Evolutionary conservation across 2,329 filamentous ascomycete genomes (phyloP).

Genomic region (Fusarium duplospermum): DNA sequence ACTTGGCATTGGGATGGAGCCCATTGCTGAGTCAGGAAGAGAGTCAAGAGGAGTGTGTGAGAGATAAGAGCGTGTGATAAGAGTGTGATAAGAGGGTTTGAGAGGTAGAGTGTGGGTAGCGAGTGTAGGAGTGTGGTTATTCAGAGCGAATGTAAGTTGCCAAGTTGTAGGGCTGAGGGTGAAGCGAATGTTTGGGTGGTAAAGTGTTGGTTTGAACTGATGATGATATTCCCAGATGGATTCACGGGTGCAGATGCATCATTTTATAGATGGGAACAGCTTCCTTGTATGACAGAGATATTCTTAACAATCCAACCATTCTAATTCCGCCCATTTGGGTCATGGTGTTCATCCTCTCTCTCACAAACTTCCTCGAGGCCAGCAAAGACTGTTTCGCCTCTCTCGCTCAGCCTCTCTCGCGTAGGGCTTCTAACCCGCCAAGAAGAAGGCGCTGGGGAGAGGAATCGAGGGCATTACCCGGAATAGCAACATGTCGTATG

Average conservation of each 20-base stretch:
- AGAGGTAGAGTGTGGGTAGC: not conserved
- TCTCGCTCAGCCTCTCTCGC: slow-evolving; percentile 29
- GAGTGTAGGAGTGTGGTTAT: not conserved
- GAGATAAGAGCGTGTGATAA: not conserved
- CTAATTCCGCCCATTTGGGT: not conserved
- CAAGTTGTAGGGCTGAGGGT: not conserved
- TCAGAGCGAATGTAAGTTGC: slow-evolving; percentile 16
- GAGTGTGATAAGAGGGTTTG: not conserved
- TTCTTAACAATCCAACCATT: not conserved
- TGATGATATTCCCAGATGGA: not conserved
- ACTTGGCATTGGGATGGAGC: slow-evolving; percentile 9
- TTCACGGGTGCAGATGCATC: not conserved
- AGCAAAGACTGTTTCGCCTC: not conserved
- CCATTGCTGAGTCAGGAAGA: slow-evolving; percentile 9
- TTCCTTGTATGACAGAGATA: not conserved
- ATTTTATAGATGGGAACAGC: slow-evolving; percentile 17
- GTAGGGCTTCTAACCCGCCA: slow-evolving; percentile 2
- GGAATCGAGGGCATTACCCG: not conserved
- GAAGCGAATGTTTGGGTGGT: slow-evolving; percentile 30
- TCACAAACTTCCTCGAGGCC: not conserved
- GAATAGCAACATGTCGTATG: slow-evolving; percentile 42
- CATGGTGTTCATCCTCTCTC: not conserved
- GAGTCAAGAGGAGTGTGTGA: not conserved
- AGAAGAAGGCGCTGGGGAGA: not conserved
- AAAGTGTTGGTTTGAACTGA: not conserved